phyloP scores from a whole-genome alignment of 2,329 filamentous ascomycete genomes.

The Sclerotinia trifoliorum region DNA sequence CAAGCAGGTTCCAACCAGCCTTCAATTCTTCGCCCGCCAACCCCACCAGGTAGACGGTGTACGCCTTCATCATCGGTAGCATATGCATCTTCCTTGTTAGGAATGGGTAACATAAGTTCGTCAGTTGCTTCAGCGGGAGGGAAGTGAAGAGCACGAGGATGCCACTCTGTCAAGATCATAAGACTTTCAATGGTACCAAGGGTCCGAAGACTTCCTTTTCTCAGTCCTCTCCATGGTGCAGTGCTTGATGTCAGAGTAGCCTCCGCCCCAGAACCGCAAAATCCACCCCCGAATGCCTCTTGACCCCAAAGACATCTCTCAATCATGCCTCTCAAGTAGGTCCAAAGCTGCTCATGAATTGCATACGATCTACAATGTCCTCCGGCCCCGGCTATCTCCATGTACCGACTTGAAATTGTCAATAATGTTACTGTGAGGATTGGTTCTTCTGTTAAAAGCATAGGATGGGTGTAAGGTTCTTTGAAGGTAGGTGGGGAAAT shows the following conservation, averaged over 20 bases:
- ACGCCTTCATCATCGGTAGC: constrained; percentile 47
- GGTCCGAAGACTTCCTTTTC: constrained; percentile 79
- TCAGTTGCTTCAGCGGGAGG: constrained; percentile 75
- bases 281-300: constrained; percentile 88
- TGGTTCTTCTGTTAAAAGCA: constrained; percentile 83
- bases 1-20: constrained; percentile 96
- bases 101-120: constrained; percentile 64
- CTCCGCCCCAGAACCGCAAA: constrained; percentile 67
- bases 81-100: constrained; percentile 47
- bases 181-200: constrained; percentile 92
- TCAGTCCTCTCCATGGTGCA: constrained; percentile 66
- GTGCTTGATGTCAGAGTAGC: constrained; percentile 65
- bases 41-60: constrained; percentile 49
- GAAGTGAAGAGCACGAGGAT: constrained; percentile 90
- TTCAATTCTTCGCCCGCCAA: constrained; percentile 82
- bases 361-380: constrained; percentile 81
- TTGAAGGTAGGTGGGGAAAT: constrained; percentile 91
- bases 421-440: constrained; percentile 89
- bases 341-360: constrained; percentile 95
- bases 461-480: constrained; percentile 74
- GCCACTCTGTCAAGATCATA: constrained; percentile 95
- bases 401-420: constrained; percentile 86
- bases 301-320: constrained; percentile 94
- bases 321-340: constrained; percentile 90
- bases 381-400: constrained; percentile 74